Evolutionary conservation across 306 rosid species (phyloP).

Genomic region (Casuarina equisetifolia): DNA sequence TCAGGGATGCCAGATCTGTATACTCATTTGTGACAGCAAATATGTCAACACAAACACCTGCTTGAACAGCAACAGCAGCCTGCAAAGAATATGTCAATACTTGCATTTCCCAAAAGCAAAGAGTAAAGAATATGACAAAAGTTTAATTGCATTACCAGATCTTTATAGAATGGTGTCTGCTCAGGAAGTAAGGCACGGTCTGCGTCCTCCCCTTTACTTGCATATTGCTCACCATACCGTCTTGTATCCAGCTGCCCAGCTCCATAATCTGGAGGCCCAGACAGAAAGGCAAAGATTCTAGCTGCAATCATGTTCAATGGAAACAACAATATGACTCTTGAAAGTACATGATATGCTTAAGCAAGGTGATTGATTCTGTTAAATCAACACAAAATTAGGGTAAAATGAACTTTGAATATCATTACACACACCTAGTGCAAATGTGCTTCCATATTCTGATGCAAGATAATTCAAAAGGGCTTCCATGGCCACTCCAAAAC

Average conservation of each 20-base stretch:
- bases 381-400: neutral
- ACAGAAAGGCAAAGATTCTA: constrained; percentile 86
- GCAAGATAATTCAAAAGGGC: constrained; percentile 88
- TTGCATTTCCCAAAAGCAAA: constrained; percentile 31
- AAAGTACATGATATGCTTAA: constrained; percentile 4
- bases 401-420: constrained; percentile 26
- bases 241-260: constrained; percentile 94
- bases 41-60: constrained; percentile 95
- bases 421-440: constrained; percentile 75
- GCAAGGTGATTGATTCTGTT: neutral
- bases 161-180: constrained; percentile 94
- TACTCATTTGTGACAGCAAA: constrained; percentile 97
- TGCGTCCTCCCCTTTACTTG: constrained; percentile 97
- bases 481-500: constrained; percentile 94
- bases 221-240: constrained; percentile 95
- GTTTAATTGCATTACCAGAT: constrained; percentile 56
- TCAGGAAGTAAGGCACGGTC: constrained; percentile 96
- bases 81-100: constrained; percentile 52
- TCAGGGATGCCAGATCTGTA: constrained; percentile 92
- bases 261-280: constrained; percentile 98
- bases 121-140: constrained; percentile 17
- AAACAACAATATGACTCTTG: constrained; percentile 32
- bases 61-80: constrained; percentile 98
- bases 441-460: constrained; percentile 94
- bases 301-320: constrained; percentile 55